Percentiles rank a stretch among this genome's conserved stretches.
Conservation (phyloP, 2,329 filamentous ascomycete genomes). For the Cladosporium sp. region DNA sequence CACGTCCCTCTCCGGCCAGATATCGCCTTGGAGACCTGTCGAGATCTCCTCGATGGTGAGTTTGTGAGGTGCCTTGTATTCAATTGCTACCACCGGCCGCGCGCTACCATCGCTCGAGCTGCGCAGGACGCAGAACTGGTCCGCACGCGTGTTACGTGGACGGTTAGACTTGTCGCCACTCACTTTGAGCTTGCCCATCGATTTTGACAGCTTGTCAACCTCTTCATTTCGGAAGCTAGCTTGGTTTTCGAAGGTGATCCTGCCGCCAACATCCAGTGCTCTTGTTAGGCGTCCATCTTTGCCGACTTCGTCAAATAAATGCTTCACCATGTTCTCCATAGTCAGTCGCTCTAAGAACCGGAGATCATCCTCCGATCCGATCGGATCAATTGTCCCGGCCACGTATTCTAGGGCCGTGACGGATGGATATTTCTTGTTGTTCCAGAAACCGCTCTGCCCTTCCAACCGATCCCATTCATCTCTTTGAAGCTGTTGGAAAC, state of each 20-base stretch:
- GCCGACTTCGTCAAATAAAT: neutral
- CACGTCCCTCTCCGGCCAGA: slow-evolving; percentile 16
- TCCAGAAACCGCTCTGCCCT: neutral
- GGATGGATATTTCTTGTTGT: neutral
- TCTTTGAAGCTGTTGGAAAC: slow-evolving; percentile 1
- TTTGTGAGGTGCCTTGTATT: slow-evolving; percentile 20
- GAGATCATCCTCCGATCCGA: neutral
- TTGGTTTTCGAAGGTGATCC: slow-evolving; percentile 3
- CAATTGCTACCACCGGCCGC: slow-evolving; percentile 14
- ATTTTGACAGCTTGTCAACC: neutral
- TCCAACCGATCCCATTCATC: slow-evolving; percentile 2
- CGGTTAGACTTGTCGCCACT: neutral
- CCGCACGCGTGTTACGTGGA: slow-evolving; percentile 3
- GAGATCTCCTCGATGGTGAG: slow-evolving; percentile 10
- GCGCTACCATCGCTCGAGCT: neutral
- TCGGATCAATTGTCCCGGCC: neutral
- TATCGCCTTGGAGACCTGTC: slow-evolving; percentile 5
- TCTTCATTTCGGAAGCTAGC: slow-evolving; percentile 1
- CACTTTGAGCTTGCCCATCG: neutral
- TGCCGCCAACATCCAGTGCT: neutral
- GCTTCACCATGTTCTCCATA: slow-evolving; percentile 1
- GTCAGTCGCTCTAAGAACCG: neutral
- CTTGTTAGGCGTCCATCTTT: neutral
- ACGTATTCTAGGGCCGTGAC: neutral
- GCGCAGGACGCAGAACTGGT: slow-evolving; percentile 13